Evolutionary conservation across 2,329 filamentous ascomycete species (phyloP).

Genomic region (Talaromyces atroroseus): DNA sequence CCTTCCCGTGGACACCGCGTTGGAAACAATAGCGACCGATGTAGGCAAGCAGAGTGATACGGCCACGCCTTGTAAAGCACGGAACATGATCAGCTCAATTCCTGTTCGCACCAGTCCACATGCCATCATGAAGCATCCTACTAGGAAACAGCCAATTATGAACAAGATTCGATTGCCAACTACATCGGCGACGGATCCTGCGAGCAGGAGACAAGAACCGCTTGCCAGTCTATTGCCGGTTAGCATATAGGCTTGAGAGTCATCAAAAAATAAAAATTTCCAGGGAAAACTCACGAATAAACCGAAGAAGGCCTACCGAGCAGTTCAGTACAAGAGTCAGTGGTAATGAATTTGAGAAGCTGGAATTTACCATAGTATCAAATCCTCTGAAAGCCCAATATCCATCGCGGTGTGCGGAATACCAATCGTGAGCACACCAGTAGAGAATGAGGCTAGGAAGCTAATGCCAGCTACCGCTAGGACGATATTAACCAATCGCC

Average conservation of each 20-base stretch:
- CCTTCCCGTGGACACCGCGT: conserved; percentile 40
- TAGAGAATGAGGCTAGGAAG: conserved; percentile 9
- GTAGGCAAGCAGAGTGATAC: conserved; percentile 43
- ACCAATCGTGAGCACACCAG: conserved; percentile 11
- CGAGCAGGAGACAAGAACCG: conserved; percentile 44
- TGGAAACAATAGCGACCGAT: conserved; percentile 44
- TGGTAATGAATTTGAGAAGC: background rate
- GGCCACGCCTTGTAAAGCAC: conserved; percentile 41
- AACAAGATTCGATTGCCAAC: conserved; percentile 44
- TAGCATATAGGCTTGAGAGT: conserved; percentile 15
- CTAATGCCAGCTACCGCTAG: conserved; percentile 9
- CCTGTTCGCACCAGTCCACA: conserved; percentile 34
- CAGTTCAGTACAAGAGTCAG: background rate
- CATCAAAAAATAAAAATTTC: too few species aligned
- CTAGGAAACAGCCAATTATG: conserved; percentile 40
- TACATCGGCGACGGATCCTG: conserved; percentile 46
- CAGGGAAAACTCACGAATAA: conserved; percentile 7
- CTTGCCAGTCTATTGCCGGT: conserved; percentile 27
- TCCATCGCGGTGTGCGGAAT: conserved; percentile 9
- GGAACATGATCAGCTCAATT: conserved; percentile 42
- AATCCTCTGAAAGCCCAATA: conserved; percentile 10
- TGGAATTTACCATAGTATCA: conserved; percentile 9
- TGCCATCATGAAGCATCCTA: conserved; percentile 36
- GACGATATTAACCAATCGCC: conserved; percentile 4
- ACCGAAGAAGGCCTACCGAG: conserved; percentile 8